Conservation (phyloP, 2,329 filamentous ascomycete genomes). For the Akanthomyces muscarius region DNA sequence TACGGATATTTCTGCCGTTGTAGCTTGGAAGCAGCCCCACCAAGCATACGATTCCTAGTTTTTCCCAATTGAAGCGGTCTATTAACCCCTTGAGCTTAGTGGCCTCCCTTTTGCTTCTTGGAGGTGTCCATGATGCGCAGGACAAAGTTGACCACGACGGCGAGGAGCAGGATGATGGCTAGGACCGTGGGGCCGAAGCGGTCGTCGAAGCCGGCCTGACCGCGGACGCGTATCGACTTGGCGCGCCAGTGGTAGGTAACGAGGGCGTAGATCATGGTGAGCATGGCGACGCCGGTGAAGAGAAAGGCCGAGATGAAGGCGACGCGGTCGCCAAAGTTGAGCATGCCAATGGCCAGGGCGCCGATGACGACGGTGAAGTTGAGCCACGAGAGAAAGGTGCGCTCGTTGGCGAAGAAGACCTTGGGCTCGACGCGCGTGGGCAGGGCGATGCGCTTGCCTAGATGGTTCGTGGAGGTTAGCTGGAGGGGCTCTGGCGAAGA, state of each 20-base stretch:
- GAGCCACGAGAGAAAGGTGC: conserved; percentile 98
- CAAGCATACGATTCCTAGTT: not conserved
- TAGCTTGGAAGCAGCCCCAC: not conserved
- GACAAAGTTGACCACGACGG: conserved; percentile 95
- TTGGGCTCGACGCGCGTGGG: conserved; percentile 98
- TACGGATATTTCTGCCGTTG: not conserved
- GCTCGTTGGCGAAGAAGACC: conserved; percentile 99
- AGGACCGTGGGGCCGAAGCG: conserved; percentile 88
- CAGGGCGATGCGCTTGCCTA: conserved; percentile 97
- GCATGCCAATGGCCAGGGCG: conserved; percentile 90
- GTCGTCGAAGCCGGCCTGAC: conserved; percentile 95
- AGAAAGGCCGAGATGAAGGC: conserved; percentile 91
- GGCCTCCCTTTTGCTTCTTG: conserved; percentile 34
- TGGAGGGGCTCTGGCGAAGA: not conserved
- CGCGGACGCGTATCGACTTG: conserved; percentile 82
- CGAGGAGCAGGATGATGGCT: conserved; percentile 78
- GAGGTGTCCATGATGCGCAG: conserved; percentile 58
- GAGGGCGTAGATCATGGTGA: conserved; percentile 91
- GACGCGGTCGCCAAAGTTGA: conserved; percentile 95
- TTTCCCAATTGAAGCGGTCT: not conserved
- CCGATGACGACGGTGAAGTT: conserved; percentile 99
- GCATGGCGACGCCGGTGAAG: conserved; percentile 92
- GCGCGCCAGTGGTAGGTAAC: conserved; percentile 97
- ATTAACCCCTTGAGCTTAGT: not conserved
- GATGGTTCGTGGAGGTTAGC: conserved; percentile 18